phyloP scores from a whole-genome alignment of 176 grass and related monocot species.

The Zoysia japonica region DNA sequence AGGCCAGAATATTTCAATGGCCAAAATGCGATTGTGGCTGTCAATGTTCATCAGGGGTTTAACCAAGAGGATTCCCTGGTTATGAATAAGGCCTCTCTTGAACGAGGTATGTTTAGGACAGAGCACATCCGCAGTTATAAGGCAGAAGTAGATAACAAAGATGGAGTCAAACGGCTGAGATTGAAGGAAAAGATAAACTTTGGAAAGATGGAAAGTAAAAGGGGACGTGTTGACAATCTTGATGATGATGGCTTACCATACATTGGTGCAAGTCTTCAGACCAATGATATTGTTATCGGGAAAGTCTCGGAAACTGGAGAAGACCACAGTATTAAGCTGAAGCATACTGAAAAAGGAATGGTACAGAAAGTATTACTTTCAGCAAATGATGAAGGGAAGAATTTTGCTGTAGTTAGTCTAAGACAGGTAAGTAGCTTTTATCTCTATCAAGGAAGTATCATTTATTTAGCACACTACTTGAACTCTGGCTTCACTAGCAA shows the following conservation, averaged over 20 bases:
- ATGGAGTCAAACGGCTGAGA: conserved; percentile 52
- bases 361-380: conserved; percentile 90
- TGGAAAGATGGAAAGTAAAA: conserved; percentile 92
- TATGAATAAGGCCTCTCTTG: conserved; percentile 94
- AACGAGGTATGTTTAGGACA: conserved; percentile 90
- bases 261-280: conserved; percentile 87
- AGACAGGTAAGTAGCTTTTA: conserved; percentile 66
- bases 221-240: conserved; percentile 84
- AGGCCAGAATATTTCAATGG: conserved; percentile 94
- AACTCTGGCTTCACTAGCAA: conserved; percentile 29
- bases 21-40: conserved; percentile 93
- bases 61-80: conserved; percentile 98
- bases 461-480: conserved; percentile 31
- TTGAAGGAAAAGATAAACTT: conserved; percentile 79
- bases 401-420: conserved; percentile 84
- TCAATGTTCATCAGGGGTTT: conserved; percentile 96
- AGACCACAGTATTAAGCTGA: conserved; percentile 86
- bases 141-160: conserved; percentile 83
- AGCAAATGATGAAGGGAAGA: conserved; percentile 92
- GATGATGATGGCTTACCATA: conserved; percentile 95
- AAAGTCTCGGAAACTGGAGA: conserved; percentile 87
- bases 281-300: conserved; percentile 87
- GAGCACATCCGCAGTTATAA: conserved; percentile 90
- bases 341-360: conserved; percentile 97
- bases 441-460: not conserved